Base-by-base conservation (phyloP, 495 filamentous ascomycete species). In the Chaetomium fimeti region DNA sequence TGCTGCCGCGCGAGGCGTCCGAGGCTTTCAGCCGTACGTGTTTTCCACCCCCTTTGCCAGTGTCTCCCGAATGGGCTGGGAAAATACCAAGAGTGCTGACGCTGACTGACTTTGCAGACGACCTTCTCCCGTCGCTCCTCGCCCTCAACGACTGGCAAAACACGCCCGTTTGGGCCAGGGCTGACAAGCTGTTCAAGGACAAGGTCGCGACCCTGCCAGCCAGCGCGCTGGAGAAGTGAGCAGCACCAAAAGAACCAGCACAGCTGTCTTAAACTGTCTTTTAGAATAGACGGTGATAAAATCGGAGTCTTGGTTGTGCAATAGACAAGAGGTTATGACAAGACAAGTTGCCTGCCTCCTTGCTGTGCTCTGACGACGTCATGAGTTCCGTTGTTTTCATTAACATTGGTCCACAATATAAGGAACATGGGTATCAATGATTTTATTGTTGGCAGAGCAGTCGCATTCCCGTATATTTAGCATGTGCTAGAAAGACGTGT, bases 1-100 rank as follows among this genome's bases (percentile, higher is more conserved):
- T 97, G 43, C 83, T 98, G 20, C 91, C 93, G 12, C 81, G 93
- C 51, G 93, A 98, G 76, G 87, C 91, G 43, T 91, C 86, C 38
- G 93, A 98, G 80, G 71, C 90, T 28, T 97, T 97, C 75, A 91
- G 87, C 77, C 65, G 69, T 69, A 61, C 36, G 71, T 71, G 20
- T 43, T 18, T 18, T 52, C 11, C 7, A 32, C n/a, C 18, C 16
- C 40, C 40, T 18, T 42, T 13, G 5, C 8, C 4, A 22, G 0
- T 1, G 22, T 18, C 27, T 32, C 36, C 36, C n/a, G n/a, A n/a
- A n/a, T 25, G 15, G 16, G 13, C 40, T 2, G 13, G 18, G 8
- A 43, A 11, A 43, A 18, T 40, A 40, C 32, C 16, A 22, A 29
- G 11, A 20, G 52, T 32, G 13, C 29, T 25, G 2, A 36, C 15